Evolutionary conservation across 345 rosid species (phyloP).

Genomic region (Brassica carinata): DNA sequence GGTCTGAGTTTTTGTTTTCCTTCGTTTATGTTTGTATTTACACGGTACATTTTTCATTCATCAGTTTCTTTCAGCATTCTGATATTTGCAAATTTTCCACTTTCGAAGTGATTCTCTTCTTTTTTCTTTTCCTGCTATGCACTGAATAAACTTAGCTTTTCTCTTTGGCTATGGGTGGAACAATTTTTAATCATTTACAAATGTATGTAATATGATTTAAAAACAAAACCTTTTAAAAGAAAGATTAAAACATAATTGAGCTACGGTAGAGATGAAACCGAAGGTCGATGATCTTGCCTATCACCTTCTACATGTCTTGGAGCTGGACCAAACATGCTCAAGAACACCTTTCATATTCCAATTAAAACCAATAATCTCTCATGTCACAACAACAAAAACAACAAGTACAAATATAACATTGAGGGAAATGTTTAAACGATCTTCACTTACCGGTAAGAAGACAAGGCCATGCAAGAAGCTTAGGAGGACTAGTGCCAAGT

Average conservation of each 20-base stretch:
- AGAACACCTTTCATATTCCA: constrained; percentile 67
- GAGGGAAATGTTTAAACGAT: not conserved
- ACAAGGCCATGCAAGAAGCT: constrained; percentile 96
- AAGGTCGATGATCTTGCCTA: constrained; percentile 69
- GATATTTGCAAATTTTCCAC: not conserved
- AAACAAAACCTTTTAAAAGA: not conserved
- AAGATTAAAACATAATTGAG: not conserved
- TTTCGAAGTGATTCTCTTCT: not conserved
- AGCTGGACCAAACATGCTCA: constrained; percentile 94
- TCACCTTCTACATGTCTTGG: constrained; percentile 64
- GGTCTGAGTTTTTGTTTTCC: not conserved
- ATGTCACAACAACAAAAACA: not conserved
- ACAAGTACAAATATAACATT: not conserved
- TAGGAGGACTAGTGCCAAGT: constrained; percentile 86
- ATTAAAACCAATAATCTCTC: not conserved
- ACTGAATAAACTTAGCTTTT: not conserved
- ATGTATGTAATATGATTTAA: not conserved
- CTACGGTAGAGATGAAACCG: constrained; percentile 56
- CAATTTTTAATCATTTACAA: constrained; percentile 25
- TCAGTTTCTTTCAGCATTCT: not conserved
- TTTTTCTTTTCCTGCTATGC: not conserved
- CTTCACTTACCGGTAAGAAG: constrained; percentile 82
- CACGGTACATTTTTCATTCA: not conserved
- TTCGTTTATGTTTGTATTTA: not conserved
- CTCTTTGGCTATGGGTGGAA: not conserved